A percentile compares a stretch with the other conserved stretches of the same genome.
phyloP scores from a whole-genome alignment of 2,329 filamentous ascomycete genomes.

The Lachnellula suecica region DNA sequence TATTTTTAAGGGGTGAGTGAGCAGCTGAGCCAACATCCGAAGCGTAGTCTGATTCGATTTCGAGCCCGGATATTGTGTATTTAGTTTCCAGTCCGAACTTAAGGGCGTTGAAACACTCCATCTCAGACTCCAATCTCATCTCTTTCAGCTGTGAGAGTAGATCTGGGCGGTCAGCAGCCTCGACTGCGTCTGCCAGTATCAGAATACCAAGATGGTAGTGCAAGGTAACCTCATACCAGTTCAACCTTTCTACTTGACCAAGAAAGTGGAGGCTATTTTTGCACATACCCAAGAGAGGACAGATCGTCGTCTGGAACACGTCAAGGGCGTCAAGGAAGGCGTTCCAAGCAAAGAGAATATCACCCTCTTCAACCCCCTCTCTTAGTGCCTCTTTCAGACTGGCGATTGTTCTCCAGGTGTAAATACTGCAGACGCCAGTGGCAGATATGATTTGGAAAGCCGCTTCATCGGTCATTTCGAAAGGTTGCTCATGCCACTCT shows the following conservation, averaged over 20 bases:
- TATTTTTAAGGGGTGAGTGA: not conserved
- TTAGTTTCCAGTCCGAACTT: slow-evolving; percentile 20
- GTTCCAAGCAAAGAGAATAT: slow-evolving; percentile 27
- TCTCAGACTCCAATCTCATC: not conserved
- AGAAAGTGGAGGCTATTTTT: slow-evolving; percentile 32
- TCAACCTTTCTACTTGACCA: slow-evolving; percentile 30
- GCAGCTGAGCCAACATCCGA: not conserved
- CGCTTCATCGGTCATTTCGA: slow-evolving; percentile 27
- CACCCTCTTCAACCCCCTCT: slow-evolving; percentile 32
- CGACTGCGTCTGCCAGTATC: not conserved
- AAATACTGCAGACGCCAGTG: slow-evolving; percentile 29
- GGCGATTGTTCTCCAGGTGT: slow-evolving; percentile 32
- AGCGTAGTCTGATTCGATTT: not conserved
- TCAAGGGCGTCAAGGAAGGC: slow-evolving; percentile 28
- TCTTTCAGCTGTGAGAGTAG: not conserved
- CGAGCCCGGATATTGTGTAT: slow-evolving; percentile 21
- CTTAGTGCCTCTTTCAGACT: slow-evolving; percentile 34
- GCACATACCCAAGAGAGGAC: slow-evolving; percentile 27
- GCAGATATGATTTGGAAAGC: slow-evolving; percentile 32
- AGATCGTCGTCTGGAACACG: slow-evolving; percentile 31
- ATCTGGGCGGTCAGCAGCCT: not conserved
- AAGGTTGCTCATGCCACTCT: not conserved
- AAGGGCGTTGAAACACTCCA: not conserved
- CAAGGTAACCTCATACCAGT: slow-evolving; percentile 34
- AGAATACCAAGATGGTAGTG: not conserved